A percentile compares a stretch with the other conserved stretches of the same genome.
Conservation (phyloP, 2,329 filamentous ascomycete genomes). For the Chaetomium strumarium region DNA sequence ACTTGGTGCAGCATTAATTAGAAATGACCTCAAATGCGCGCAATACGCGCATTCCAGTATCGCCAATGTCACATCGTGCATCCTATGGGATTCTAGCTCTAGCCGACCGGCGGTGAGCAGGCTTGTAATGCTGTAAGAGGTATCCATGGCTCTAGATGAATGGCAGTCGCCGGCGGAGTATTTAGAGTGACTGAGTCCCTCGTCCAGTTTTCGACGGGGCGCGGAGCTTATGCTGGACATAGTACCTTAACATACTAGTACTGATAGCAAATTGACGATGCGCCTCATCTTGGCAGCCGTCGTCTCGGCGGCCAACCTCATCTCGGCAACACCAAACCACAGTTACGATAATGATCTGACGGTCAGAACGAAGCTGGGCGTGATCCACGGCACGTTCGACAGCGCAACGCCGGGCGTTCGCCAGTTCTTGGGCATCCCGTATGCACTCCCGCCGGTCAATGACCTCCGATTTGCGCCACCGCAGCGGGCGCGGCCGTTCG, state of each 20-base stretch:
- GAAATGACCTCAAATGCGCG: not conserved
- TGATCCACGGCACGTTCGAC: conserved; percentile 19
- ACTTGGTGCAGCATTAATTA: not conserved
- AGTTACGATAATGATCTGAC: not conserved
- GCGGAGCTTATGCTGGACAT: too few species aligned
- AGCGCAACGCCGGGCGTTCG: conserved; percentile 16
- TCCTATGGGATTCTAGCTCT: too few species aligned
- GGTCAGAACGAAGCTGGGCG: conserved; percentile 7
- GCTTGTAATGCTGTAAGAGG: too few species aligned
- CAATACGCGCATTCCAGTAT: not conserved
- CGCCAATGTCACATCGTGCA: not conserved
- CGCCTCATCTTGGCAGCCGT: not conserved
- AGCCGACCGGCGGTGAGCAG: too few species aligned
- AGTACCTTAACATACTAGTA: not conserved
- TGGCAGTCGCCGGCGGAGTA: too few species aligned
- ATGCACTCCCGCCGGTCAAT: conserved; percentile 26
- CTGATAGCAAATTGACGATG: too few species aligned
- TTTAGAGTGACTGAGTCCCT: too few species aligned
- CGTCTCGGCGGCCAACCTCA: not conserved
- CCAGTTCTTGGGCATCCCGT: conserved; percentile 30
- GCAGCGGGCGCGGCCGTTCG: conserved; percentile 15
- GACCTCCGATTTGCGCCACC: conserved; percentile 26
- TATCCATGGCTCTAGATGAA: too few species aligned
- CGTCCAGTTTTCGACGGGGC: too few species aligned
- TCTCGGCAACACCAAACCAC: not conserved